Conservation (phyloP, 1,284 basidiomycete genomes). For the Taiwanofungus camphoratus region DNA sequence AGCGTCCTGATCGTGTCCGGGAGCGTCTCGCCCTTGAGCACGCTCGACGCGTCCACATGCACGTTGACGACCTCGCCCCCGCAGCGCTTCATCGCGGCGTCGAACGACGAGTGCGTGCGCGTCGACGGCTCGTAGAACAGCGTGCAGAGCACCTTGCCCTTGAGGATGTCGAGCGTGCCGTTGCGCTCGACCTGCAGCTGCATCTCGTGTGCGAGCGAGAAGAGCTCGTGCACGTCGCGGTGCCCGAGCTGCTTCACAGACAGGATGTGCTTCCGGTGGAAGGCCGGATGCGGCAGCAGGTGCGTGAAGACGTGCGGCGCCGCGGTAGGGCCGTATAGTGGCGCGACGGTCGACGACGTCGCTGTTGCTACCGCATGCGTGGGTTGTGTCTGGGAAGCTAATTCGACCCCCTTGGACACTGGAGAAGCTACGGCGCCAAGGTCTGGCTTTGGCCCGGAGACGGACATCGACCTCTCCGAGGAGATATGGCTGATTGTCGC, state of each 20-base stretch:
- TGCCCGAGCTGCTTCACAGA: conserved; percentile 93
- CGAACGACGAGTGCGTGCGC: conserved; percentile 94
- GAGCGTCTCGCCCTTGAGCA: conserved; percentile 91
- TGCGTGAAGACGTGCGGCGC: conserved; percentile 37
- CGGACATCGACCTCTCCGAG: conserved; percentile 23
- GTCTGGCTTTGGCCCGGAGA: conserved; percentile 21
- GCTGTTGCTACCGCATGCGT: conserved; percentile 4
- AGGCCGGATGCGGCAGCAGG: conserved; percentile 58
- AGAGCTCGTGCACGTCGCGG: conserved; percentile 90
- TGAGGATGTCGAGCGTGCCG: conserved; percentile 85
- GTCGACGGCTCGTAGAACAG: conserved; percentile 99
- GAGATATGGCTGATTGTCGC: conserved; percentile 50
- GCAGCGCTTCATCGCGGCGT: conserved; percentile 97
- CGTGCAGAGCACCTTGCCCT: conserved; percentile 90
- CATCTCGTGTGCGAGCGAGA: conserved; percentile 96
- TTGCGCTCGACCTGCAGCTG: conserved; percentile 91
- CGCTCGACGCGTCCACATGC: conserved; percentile 79
- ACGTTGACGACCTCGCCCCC: conserved; percentile 93
- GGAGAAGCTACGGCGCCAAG: conserved; percentile 8
- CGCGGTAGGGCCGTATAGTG: conserved; percentile 30
- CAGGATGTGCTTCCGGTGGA: conserved; percentile 87
- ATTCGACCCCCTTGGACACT: conserved; percentile 11
- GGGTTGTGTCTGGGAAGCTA: conserved; percentile 7
- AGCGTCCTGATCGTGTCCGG: conserved; percentile 94
- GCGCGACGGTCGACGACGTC: conserved; percentile 11